Evolutionary conservation across 1,139 yeast species (phyloP), one percentile per base, ranked within the genome.

Genomic region (Magnusiomyces sp.): DNA sequence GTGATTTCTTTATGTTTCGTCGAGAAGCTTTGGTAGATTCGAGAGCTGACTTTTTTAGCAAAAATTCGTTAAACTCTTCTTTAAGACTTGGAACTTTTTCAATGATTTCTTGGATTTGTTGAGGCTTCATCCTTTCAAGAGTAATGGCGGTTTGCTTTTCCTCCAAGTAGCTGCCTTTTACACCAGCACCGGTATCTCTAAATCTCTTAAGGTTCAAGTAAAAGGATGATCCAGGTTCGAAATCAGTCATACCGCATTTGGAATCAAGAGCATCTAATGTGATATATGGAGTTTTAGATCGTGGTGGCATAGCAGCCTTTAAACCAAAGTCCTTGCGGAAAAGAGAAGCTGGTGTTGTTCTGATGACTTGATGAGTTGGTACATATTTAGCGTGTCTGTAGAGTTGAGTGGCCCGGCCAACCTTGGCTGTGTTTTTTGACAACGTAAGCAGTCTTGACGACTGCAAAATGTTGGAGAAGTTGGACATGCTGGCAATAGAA

Each of bases 241-340:
- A 79, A 50, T 72, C 73, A 9, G 81, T 76, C 50, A 78, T 62
- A 40, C 78, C 73, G 52, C 75, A 77, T 51, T 71, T 66, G 48
- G 75, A 74, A 58, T 80, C 86, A 41, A 79, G 59, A 42, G 76
- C 75, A 48, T 75, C 71, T 45, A 75, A 69, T 11, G 76, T 72
- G 51, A 80, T 63, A 57, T 72, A 74, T 49, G 75, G 69, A 1
- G 80, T 66, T 54, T 71, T 70, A 46, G 73, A 63, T 53, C 73
- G 74, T 13, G 68, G 63, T 2, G 87, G 86, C 38, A 81, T 65
- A 47, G 79, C 71, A 54, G 76, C 67, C 60, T 81, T 81, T 51
- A 81, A 64, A 56, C 88, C 88, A 77, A 80, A 81, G 64, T 81
- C 82, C 53, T 77, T 75, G 57, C 81, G 73, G 49, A 73, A 65